Evolutionary conservation across 2,329 filamentous ascomycete genomes (phyloP), one percentile per base, ranked within the genome.

Genomic region (Arthrobotrys entomopaga): DNA sequence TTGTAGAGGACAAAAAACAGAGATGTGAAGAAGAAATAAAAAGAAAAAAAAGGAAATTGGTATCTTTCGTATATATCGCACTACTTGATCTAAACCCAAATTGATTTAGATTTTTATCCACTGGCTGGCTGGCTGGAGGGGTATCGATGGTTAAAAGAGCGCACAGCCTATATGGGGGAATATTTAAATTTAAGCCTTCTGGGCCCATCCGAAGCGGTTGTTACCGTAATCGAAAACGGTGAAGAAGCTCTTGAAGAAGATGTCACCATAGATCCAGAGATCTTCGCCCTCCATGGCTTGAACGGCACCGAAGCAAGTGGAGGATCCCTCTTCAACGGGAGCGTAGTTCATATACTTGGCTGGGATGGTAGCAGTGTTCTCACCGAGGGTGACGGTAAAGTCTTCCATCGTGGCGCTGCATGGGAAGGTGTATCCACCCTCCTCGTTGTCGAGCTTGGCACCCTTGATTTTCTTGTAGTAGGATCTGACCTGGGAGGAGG

Each of bases 191-290:
- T 50, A 24, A 19, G 71, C 11, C 76, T 83, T 84, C 5, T 79
- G 77, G 60, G 85, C 85, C 74, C 86, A 85, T 8, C 85, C 85
- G 26, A 87, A 79, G 53, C 81, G 81, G 69, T 82, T 82, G 3
- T 82, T 82, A 19, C 80, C 81, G 4, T 84, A 81, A 79, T 92
- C 89, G 80, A 92, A 92, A 54, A 92, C 87, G 29, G 90, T 88
- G 79, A 90, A 93, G 76, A 91, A 84, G 65, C 87, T 87, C 86
- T 95, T 95, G 77, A 95, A 85, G 83, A 93, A 91, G 65, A 91
- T 84, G 74, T 93, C 91, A 8, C 92, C 92, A 65, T 93, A 86
- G 79, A 96, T 92, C 65, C 85, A 87, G 76, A 89, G 84, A 19
- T 60, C 26, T 34, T 34, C 29, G 19, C 58, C 65, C n/a, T 69